Base-by-base conservation (phyloP, 1,284 basidiomycete genomes). In the Phellinidium pouzarii region DNA sequence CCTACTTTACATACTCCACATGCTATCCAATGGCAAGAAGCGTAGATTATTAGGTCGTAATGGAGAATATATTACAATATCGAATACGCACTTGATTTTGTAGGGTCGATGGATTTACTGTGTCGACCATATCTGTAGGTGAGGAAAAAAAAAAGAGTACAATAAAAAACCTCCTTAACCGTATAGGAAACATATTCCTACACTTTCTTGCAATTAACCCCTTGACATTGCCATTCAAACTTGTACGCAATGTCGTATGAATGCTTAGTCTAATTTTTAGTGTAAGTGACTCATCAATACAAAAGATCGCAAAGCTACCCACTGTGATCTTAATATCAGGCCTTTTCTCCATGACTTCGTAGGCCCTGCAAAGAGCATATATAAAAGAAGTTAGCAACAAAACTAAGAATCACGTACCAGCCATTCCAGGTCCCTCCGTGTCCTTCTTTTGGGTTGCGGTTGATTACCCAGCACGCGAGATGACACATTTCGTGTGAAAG, bases 401-500 rank as follows among this genome's bases (percentile, higher is more conserved):
- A 31, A 44, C 37, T 6, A 29, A 22, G 9, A 40, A 31, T 40
- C 4, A 64, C 74, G 48, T 53, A 87, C 89, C 90, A 92, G 47
- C 65, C 65, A 61, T 84, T 84, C 68, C 84, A 92, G 8, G 79
- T 65, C 12, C 65, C 70, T 11, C 87, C 88, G 59, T 91, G 88
- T 12, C 74, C 74, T 63, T 86, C 85, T 48, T 79, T 78, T 3
- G 80, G 75, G 22, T 80, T 73, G 8, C 75, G 68, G 61, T 86
- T 77, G 49, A 92, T 84, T 27, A 86, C 70, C 90, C 91, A 93
- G 52, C 79, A 82, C 4, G 89, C 89, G 25, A 93, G 68, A 66
- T 92, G 91, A 58, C 90, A 93, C 82, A 93, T 88, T 66, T 93
- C 91, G 60, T 93, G 90, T 25, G 86, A 79, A 2, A 93, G 68